phyloP scores from a whole-genome alignment of 371 early-diverging fungal species.

The Saksenaea oblongispora region DNA sequence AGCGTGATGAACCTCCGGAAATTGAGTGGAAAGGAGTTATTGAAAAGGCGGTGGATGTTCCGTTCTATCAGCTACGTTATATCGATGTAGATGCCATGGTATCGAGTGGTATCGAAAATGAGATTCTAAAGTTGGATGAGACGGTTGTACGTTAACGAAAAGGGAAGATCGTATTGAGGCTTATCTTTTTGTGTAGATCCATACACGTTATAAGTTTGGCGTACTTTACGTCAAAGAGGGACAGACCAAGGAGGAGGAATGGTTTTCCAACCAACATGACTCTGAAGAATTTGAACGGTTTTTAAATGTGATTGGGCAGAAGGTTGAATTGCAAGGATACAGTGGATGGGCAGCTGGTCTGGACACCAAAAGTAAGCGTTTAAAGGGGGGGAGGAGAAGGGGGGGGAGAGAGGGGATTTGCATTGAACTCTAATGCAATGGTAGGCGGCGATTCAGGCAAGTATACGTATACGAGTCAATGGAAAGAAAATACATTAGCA shows the following conservation, averaged over 20 bases:
- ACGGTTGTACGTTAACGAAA: conserved; percentile 16
- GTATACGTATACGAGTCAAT: conserved; percentile 70
- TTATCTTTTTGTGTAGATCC: conserved; percentile 42
- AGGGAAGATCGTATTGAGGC: neutral
- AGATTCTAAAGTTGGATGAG: conserved; percentile 32
- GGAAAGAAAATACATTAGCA: conserved; percentile 78
- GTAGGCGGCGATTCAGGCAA: conserved; percentile 73
- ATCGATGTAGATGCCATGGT: conserved; percentile 15
- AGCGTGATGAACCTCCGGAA: neutral
- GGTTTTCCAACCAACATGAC: conserved; percentile 61
- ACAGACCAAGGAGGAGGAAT: conserved; percentile 71
- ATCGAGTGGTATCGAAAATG: conserved; percentile 25
- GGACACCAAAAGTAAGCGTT: conserved; percentile 63
- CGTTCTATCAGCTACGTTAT: conserved; percentile 12
- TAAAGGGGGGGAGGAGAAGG: conserved; percentile 7
- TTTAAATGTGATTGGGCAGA: conserved; percentile 68
- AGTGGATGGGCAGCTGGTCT: conserved; percentile 77
- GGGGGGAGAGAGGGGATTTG: neutral
- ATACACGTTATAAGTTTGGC: conserved; percentile 77
- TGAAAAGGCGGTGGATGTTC: conserved; percentile 17
- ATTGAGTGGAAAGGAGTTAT: conserved; percentile 24
- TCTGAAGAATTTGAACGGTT: conserved; percentile 64
- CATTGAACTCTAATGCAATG: neutral
- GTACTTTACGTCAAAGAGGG: conserved; percentile 62
- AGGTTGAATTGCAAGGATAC: conserved; percentile 70